Conservation (phyloP, 805 yeast species). For the Yamadazyma paraphyllophila region DNA sequence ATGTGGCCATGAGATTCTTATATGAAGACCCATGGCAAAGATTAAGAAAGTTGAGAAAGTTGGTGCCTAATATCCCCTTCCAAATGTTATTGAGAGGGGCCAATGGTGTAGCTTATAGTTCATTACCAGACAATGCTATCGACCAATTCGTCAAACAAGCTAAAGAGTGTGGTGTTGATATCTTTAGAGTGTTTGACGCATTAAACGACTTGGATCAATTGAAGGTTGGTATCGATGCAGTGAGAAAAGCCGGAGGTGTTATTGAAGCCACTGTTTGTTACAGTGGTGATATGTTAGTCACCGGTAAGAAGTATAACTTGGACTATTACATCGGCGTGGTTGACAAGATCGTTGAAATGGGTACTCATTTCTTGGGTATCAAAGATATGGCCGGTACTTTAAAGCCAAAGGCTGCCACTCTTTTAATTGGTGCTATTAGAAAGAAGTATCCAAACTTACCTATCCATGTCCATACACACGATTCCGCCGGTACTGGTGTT, state of each 20-base stretch:
- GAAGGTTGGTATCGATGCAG: conserved; percentile 97
- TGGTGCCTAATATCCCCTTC: conserved; percentile 98
- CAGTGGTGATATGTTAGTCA: conserved; percentile 97
- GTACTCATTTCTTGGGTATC: conserved; percentile 95
- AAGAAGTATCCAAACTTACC: conserved; percentile 88
- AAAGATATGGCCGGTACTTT: conserved; percentile 99
- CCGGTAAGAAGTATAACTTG: conserved; percentile 93
- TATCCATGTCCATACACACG: conserved; percentile 98
- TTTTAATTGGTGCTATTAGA: conserved; percentile 78
- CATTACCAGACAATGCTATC: conserved; percentile 97
- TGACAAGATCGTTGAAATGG: conserved; percentile 83
- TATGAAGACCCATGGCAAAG: conserved; percentile 99
- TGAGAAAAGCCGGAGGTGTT: conserved; percentile 97
- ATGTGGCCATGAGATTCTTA: conserved; percentile 96
- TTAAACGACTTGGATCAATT: conserved; percentile 95
- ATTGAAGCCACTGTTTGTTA: conserved; percentile 98
- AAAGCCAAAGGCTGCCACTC: conserved; percentile 89
- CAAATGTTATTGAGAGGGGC: conserved; percentile 99
- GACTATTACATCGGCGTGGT: conserved; percentile 82
- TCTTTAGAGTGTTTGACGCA: conserved; percentile 97
- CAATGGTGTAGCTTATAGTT: conserved; percentile 97
- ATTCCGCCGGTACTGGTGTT: conserved; percentile 99
- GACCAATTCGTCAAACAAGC: conserved; percentile 96
- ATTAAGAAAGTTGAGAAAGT: conserved; percentile 77
- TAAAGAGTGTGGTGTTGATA: conserved; percentile 92